phyloP scores from a whole-genome alignment of 2,329 filamentous ascomycete genomes.

The Alternaria novae-zelandiae region DNA sequence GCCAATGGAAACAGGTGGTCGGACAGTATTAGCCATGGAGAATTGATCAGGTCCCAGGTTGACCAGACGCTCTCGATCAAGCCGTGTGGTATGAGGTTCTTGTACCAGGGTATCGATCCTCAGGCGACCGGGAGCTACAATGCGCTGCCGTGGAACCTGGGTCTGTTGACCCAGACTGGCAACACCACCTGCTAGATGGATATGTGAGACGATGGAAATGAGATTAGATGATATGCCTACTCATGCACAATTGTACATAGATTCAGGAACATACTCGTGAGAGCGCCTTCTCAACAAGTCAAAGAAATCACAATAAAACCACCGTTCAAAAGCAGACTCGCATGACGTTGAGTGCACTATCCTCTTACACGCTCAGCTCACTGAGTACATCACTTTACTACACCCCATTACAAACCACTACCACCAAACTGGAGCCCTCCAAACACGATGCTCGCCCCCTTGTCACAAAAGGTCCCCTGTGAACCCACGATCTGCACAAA shows the following conservation, averaged over 20 bases:
- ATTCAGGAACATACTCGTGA: not conserved
- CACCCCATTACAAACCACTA: not conserved
- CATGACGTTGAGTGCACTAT: not conserved
- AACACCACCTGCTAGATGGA: not conserved
- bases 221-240: no score
- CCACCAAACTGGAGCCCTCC: not conserved
- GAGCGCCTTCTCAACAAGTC: not conserved
- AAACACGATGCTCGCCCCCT: not conserved
- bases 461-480: not conserved
- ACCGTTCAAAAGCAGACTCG: not conserved
- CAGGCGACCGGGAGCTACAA: constrained; percentile 43
- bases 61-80: constrained; percentile 49
- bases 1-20: constrained; percentile 43
- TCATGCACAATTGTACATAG: not conserved
- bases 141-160: constrained; percentile 48
- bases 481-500: not conserved
- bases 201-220: not conserved
- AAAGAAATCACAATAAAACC: not conserved
- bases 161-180: constrained; percentile 36
- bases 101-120: constrained; percentile 51
- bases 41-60: constrained; percentile 42
- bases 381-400: not conserved
- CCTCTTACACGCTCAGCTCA: not conserved
- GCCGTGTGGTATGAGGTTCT: constrained; percentile 42
- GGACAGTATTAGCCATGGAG: constrained; percentile 47